A percentile compares a stretch with the other conserved stretches of the same genome.
Evolutionary conservation across 2,329 filamentous ascomycete species (phyloP).

Genomic region (Fusarium pseudocircinatum): DNA sequence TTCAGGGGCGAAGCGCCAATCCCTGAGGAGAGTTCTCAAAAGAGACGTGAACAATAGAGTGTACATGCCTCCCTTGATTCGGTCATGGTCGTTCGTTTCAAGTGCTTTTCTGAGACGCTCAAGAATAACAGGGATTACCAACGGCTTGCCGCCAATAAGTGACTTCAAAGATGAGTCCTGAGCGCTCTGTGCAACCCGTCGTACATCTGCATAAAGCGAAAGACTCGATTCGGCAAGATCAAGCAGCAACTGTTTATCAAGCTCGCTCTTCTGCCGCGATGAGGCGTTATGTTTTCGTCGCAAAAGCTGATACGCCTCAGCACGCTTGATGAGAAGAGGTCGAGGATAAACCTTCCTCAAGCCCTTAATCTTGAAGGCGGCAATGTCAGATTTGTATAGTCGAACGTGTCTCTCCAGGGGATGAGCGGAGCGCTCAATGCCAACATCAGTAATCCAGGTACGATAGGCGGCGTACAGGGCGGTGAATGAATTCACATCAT

Average conservation of each 20-base stretch:
- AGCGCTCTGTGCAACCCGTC: conserved; percentile 90
- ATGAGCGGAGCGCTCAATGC: conserved; percentile 94
- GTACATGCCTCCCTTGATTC: conserved; percentile 95
- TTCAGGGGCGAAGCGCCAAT: conserved; percentile 95
- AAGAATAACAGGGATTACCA: conserved; percentile 90
- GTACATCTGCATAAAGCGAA: conserved; percentile 93
- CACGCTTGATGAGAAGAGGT: conserved; percentile 89
- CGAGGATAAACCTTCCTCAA: conserved; percentile 92
- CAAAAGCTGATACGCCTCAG: conserved; percentile 93
- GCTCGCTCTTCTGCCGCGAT: conserved; percentile 85
- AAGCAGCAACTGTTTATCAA: conserved; percentile 85
- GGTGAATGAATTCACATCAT: conserved; percentile 96
- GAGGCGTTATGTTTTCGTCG: conserved; percentile 94
- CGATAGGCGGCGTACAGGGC: conserved; percentile 91
- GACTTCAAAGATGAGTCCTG: conserved; percentile 94
- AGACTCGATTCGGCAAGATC: conserved; percentile 91
- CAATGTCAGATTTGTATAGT: conserved; percentile 85
- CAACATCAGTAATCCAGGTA: conserved; percentile 97
- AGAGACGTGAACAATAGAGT: conserved; percentile 89
- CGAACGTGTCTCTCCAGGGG: conserved; percentile 87
- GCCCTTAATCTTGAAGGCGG: conserved; percentile 94
- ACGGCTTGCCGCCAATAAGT: conserved; percentile 84
- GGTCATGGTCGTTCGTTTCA: conserved; percentile 81
- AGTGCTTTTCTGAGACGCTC: conserved; percentile 81
- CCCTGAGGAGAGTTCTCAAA: conserved; percentile 84